Evolutionary conservation across 2,329 filamentous ascomycete genomes (phyloP).

Genomic region (Xylaria sp.): DNA sequence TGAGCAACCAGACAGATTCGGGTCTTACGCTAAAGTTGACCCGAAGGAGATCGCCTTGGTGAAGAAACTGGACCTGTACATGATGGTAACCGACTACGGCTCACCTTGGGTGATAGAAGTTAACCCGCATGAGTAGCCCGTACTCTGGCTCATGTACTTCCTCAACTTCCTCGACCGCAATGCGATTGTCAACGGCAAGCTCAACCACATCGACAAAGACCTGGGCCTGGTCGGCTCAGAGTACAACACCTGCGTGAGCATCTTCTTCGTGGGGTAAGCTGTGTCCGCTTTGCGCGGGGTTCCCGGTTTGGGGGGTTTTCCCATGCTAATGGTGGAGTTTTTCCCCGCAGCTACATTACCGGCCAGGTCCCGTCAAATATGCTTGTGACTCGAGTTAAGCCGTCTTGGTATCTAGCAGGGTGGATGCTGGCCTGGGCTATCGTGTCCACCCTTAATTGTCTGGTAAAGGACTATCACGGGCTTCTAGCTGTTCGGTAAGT

Average conservation of each 20-base stretch:
- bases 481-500: constrained; percentile 28
- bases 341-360: constrained; percentile 27
- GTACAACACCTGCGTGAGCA: constrained; percentile 52
- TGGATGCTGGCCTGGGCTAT: constrained; percentile 32
- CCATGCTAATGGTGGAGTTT: constrained; percentile 25
- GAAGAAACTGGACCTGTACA: constrained; percentile 51
- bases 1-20: constrained; percentile 49
- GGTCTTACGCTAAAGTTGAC: constrained; percentile 50
- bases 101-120: constrained; percentile 18
- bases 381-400: constrained; percentile 27
- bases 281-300: neutral
- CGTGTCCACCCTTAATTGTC: constrained; percentile 27
- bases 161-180: constrained; percentile 52
- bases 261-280: constrained; percentile 47
- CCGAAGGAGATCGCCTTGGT: constrained; percentile 52
- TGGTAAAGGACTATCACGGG: constrained; percentile 31
- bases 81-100: constrained; percentile 44
- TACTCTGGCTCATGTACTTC: constrained; percentile 48
- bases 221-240: constrained; percentile 52
- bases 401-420: constrained; percentile 31
- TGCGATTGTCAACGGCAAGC: constrained; percentile 60
- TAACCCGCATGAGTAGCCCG: constrained; percentile 43
- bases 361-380: constrained; percentile 28
- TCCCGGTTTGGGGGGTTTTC: neutral
- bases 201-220: constrained; percentile 56